These are phyloP conservation scores for Mycena sanguinolenta DNA, from an alignment of 768 basidiomycete species.

Conservation along the genomic window DNA sequence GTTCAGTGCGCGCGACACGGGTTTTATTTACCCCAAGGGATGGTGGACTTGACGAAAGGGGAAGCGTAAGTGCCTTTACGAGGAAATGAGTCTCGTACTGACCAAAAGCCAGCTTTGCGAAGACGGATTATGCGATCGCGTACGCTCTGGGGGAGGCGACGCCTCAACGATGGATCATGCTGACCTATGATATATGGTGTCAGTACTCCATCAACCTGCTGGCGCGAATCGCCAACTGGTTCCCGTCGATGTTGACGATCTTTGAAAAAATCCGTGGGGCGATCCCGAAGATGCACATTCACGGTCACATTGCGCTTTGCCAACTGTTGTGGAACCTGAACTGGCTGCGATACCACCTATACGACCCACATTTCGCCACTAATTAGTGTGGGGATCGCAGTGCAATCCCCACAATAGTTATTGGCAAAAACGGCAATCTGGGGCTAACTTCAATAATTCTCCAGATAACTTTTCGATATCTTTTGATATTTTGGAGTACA, in stretches of 20 bases:
- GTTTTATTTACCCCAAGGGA: conserved; percentile 38
- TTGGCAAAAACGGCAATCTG: no score
- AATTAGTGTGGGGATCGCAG: no score
- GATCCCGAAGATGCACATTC: conserved; percentile 20
- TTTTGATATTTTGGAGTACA: no score
- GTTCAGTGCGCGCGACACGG: conserved; percentile 48
- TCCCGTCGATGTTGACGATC: neutral
- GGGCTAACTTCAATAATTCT: no score
- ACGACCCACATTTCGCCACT: no score
- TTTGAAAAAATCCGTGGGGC: neutral
- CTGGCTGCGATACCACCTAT: conserved; percentile 39
- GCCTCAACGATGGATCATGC: neutral
- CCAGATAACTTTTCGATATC: no score
- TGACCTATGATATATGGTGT: neutral
- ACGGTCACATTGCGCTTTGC: conserved; percentile 42
- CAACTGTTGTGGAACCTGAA: conserved; percentile 42
- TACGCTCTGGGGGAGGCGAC: neutral
- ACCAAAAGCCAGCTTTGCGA: neutral
- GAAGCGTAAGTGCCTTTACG: conserved; percentile 16
- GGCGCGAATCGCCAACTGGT: neutral
- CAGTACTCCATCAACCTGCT: neutral
- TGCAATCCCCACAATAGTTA: no score
- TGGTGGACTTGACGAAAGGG: conserved; percentile 24
- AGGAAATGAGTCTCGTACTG: neutral
- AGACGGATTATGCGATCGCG: conserved; percentile 22